These are phyloP conservation scores for Trifolium subterraneum DNA, from an alignment of 306 rosid genomes.

Conservation along the genomic window DNA sequence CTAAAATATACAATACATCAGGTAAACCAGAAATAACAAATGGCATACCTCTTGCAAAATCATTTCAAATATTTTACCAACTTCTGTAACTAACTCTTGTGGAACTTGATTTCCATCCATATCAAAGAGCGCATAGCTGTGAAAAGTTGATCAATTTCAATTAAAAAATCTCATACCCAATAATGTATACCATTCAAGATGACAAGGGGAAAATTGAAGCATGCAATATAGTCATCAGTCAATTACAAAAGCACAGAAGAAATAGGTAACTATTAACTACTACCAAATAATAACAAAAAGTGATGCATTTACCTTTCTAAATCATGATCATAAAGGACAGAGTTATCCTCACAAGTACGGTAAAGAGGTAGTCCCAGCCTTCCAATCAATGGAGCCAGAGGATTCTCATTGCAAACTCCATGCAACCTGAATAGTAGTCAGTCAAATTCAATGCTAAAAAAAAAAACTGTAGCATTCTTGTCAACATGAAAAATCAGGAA, in stretches of 20 bases:
- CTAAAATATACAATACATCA: constrained; percentile 11
- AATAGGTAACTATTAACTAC: not conserved
- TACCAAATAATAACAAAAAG: constrained; percentile 26
- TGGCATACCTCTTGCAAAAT: constrained; percentile 74
- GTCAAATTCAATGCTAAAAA: constrained; percentile 17
- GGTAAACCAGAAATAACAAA: constrained; percentile 27
- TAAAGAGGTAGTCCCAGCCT: constrained; percentile 90
- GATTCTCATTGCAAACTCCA: constrained; percentile 96
- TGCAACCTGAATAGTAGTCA: constrained; percentile 74
- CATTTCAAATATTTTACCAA: constrained; percentile 75
- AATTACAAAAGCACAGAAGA: constrained; percentile 22
- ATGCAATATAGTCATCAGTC: not conserved
- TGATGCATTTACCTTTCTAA: constrained; percentile 72
- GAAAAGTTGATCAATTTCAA: constrained; percentile 35
- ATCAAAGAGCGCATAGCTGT: constrained; percentile 95
- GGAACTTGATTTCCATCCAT: constrained; percentile 97
- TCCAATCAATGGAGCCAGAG: constrained; percentile 91
- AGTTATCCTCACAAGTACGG: constrained; percentile 96
- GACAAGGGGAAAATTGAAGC: not conserved
- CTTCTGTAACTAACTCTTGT: constrained; percentile 76
- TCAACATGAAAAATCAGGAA: constrained; percentile 3
- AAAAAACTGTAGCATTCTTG: constrained; percentile 5
- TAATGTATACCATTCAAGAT: constrained; percentile 25
- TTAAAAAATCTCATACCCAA: constrained; percentile 9
- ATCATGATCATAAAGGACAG: constrained; percentile 97